A percentile compares a stretch with the other conserved stretches of the same genome.
phyloP scores from a whole-genome alignment of 2,329 filamentous ascomycete genomes.

The Talaromyces sp. region DNA sequence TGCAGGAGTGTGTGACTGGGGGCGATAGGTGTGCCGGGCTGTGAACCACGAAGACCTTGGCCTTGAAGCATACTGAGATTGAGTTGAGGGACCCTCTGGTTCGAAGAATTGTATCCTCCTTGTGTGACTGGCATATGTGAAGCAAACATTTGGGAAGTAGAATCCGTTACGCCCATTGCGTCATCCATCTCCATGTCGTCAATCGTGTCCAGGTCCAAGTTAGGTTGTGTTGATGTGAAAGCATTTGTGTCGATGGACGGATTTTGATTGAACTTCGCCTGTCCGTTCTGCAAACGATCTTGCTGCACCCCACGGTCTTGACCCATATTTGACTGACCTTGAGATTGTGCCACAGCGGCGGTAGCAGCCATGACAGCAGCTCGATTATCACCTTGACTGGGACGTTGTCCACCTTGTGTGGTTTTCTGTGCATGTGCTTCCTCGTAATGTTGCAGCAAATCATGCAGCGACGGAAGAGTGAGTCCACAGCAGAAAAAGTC shows the following conservation, averaged over 20 bases:
- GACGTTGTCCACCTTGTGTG: conserved; percentile 45
- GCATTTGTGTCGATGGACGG: conserved; percentile 23
- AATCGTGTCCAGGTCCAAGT: conserved; percentile 69
- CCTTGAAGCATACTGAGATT: conserved; percentile 72
- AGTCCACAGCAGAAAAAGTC: conserved; percentile 94
- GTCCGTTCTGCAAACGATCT: conserved; percentile 32
- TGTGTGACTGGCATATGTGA: conserved; percentile 58
- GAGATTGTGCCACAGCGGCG: conserved; percentile 46
- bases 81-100: conserved; percentile 59
- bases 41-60: conserved; percentile 76
- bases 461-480: conserved; percentile 84
- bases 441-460: conserved; percentile 93
- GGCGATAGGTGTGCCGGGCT: conserved; percentile 76
- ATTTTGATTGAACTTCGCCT: conserved; percentile 34
- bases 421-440: conserved; percentile 78
- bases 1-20: conserved; percentile 66
- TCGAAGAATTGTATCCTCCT: conserved; percentile 53
- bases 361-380: conserved; percentile 44
- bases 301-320: conserved; percentile 32
- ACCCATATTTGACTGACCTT: conserved; percentile 41
- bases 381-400: conserved; percentile 49
- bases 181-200: conserved; percentile 98
- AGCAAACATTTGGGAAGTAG: conserved; percentile 40
- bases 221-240: conserved; percentile 13
- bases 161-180: conserved; percentile 51